Evolutionary conservation across 306 rosid species (phyloP).

Genomic region (Corylus heterophylla): DNA sequence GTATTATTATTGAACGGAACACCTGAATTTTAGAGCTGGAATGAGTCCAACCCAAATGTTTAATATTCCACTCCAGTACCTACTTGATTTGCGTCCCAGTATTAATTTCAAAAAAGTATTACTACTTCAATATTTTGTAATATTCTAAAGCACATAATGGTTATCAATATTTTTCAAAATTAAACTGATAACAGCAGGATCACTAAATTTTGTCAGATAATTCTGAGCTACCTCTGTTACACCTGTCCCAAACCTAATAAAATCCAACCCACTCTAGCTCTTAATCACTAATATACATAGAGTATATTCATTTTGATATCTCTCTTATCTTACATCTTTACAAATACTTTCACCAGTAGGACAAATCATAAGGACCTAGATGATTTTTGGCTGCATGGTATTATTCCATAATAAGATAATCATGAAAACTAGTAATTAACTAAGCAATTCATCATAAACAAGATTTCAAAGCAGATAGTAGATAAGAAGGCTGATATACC

Average conservation of each 20-base stretch:
- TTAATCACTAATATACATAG: not conserved
- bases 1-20: not conserved
- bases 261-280: not conserved
- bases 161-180: not conserved
- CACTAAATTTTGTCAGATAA: not conserved
- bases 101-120: not conserved
- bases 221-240: not conserved
- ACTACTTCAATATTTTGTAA: too few species aligned
- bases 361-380: not conserved
- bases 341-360: not conserved
- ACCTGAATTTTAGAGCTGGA: not conserved
- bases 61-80: not conserved
- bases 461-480: not conserved
- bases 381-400: not conserved
- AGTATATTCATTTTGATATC: not conserved
- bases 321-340: not conserved
- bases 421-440: not conserved
- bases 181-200: not conserved
- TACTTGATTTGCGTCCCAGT: not conserved
- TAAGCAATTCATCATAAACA: not conserved
- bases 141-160: too few species aligned
- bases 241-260: not conserved
- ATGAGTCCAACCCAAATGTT: not conserved
- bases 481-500: not conserved
- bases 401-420: not conserved